Conservation (phyloP, 306 rosid genomes). For the Prunus campanulata region DNA sequence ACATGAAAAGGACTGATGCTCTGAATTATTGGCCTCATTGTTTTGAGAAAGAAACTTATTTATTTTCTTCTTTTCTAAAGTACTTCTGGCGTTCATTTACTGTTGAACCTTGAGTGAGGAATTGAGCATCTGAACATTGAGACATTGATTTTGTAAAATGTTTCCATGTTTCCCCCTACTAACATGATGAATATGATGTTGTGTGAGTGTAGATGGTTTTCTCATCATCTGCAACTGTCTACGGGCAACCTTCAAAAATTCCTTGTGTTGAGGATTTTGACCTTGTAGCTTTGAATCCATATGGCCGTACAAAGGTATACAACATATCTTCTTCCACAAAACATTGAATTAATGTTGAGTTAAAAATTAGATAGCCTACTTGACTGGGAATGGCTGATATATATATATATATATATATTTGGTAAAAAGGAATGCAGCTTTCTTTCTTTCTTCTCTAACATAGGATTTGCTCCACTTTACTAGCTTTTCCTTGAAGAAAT, state of each 20-base stretch:
- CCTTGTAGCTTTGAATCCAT: conserved; percentile 79
- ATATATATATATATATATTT: too few species aligned
- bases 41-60: background rate
- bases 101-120: background rate
- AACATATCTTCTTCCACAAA: conserved; percentile 7
- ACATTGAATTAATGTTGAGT: background rate
- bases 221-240: conserved; percentile 92
- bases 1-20: background rate
- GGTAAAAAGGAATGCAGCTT: conserved; percentile 1
- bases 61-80: background rate
- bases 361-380: background rate
- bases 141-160: background rate
- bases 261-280: conserved; percentile 81
- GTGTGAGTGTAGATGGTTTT: conserved; percentile 68
- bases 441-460: conserved; percentile 17
- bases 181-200: conserved; percentile 11
- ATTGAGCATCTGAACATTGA: background rate
- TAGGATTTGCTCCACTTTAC: background rate
- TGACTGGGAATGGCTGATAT: background rate
- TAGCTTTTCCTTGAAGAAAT: conserved; percentile 90
- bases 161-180: conserved; percentile 6
- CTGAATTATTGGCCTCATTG: background rate
- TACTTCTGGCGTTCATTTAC: background rate
- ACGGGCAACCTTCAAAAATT: conserved; percentile 84
- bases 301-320: conserved; percentile 83